phyloP scores from a whole-genome alignment of 129 eudicot species.

The Flaveria trinervia region DNA sequence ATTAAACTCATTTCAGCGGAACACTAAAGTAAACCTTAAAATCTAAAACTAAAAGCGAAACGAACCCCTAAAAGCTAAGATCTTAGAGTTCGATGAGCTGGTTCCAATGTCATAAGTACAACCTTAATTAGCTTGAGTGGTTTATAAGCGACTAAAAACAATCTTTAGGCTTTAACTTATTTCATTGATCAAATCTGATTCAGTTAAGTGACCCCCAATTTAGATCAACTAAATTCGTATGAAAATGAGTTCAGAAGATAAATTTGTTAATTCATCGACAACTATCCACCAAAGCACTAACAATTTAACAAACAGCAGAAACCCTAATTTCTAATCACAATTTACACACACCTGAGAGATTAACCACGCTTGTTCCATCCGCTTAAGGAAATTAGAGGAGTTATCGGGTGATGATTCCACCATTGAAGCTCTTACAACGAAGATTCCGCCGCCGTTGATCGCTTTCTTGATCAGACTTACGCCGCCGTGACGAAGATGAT shows the following conservation, averaged over 20 bases:
- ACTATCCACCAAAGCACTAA: background rate
- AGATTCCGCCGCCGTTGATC: slow-evolving; percentile 11
- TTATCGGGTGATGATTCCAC: slow-evolving; percentile 62
- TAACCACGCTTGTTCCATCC: slow-evolving; percentile 86
- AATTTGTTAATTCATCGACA: background rate
- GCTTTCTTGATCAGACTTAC: background rate
- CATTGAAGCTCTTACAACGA: slow-evolving; percentile 55
- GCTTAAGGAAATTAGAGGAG: slow-evolving; percentile 53
- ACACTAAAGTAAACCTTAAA: too few relatives aligned
- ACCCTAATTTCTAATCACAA: background rate
- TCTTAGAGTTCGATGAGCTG: too few relatives aligned
- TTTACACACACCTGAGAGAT: slow-evolving; percentile 2
- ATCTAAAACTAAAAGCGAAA: too few relatives aligned
- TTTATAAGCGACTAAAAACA: too few relatives aligned
- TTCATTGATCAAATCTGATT: background rate
- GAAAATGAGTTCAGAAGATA: background rate
- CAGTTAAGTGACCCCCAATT: background rate
- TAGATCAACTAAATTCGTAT: background rate
- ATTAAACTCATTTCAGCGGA: too few relatives aligned
- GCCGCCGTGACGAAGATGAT: slow-evolving; percentile 1
- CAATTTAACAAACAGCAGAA: background rate
- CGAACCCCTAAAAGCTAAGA: too few relatives aligned
- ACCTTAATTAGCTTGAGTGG: too few relatives aligned
- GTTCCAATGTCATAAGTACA: too few relatives aligned
- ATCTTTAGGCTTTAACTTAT: too few relatives aligned